Evolutionary conservation across 441 rosid genomes (phyloP), one percentile per base, ranked within the genome.

Genomic region (Lepidium campestre): DNA sequence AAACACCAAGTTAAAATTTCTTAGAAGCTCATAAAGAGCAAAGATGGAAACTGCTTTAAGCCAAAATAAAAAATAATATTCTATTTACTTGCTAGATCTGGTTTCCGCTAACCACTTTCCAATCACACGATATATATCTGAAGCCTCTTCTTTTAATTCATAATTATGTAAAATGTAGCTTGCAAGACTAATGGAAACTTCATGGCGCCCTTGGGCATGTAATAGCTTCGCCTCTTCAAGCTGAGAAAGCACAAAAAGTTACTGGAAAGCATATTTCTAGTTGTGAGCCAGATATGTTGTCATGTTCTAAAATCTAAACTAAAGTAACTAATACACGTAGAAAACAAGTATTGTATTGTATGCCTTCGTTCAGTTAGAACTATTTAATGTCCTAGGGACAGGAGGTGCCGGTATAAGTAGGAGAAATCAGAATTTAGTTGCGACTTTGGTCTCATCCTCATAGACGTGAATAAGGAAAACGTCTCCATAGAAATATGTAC

Each of bases 61-160:
- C 49, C 52, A 62, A 31, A 77, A 68, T 19, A 31, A 71, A 62
- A 73, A 62, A 61, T 35, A 67, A 56, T 45, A 20, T 45, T 44
- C 46, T 55, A 45, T 37, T 68, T 80, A 94, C 99, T 83, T 91
- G 99, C 98, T 91, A 71, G 98, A 89, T 89, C 99, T 80, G 68
- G 94, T 89, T 86, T 91, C 97, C 8, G 96, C 99, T 61, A 94
- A 87, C 99, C 99, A 94, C 80, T 91, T 94, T 42, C 99, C 99
- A 32, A 88, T 86, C 83, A 94, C 80, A 74, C 98, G 94, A 74
- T 82, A 73, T 18, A 90, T 89, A 68, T 91, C 88, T 37, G 98
- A 83, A 67, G 88, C 82, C 62, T 80, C 91, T 75, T 88, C 96
- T 52, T 79, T 74, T 67, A 83, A 72, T 65, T 78, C 73, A 72